Evolutionary conservation across 129 eudicot genomes (phyloP), one percentile per base, ranked within the genome.

Genomic region (Tagetes erecta): DNA sequence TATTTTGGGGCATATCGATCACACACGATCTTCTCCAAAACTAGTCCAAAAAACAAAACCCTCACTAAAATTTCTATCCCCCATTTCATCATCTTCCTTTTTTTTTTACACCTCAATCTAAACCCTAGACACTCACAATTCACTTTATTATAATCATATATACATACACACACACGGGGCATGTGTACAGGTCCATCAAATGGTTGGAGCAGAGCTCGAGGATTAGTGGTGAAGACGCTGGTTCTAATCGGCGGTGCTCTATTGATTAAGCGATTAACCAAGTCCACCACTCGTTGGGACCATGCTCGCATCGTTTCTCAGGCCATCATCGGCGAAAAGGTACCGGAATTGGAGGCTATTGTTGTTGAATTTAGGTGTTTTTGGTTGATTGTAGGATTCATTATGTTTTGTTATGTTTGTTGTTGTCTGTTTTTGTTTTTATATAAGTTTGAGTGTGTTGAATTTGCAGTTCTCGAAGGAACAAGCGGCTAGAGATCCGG

Each of bases 211-310:
- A 70, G 77, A 81, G 88, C 94, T 42, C 83, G 96, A 36, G 96
- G 99, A 11, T 78, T 88, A 51, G 90, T 82, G 67, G 73, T 91
- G 20, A 95, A 95, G 74, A 78, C 99, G 44, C 79, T 91, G 46
- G 78, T 95, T 9, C 42, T 95, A 27, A 71, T 95, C 80, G 99
- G 99, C 40, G 99, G 99, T 36, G 99, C 96, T 9, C 65, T 95
- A 53, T 75, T 91, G 72, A 80, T 95, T 6, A 89, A 87, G 72
- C 91, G 97, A 8, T 82, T 95, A 70, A 95, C 97, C 64, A 95
- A 91, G 84, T 95, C 99, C 75, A 88, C 99, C 80, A 95, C 99
- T 63, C 99, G 97, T 10, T 86, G 99, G 91, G 99, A 95, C 91
- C 99, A 95, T 79, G 86, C 99, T 30, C 90, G 94, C 65, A 77